A percentile compares a stretch with the other conserved stretches of the same genome.
phyloP scores from a whole-genome alignment of 441 rosid species.

The Pelargonium citronellum region DNA sequence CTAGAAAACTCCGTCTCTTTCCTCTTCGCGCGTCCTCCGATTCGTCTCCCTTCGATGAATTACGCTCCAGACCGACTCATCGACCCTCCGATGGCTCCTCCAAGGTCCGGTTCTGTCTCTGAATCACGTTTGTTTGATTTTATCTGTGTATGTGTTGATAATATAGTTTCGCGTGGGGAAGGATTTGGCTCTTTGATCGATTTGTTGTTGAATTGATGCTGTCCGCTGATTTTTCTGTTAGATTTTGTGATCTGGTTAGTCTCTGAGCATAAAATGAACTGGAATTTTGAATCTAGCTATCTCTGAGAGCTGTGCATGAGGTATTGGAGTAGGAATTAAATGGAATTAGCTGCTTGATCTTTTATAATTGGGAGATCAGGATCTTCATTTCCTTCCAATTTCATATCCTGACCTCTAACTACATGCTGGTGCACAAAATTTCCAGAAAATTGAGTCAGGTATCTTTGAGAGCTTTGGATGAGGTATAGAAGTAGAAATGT shows the following conservation, averaged over 20 bases:
- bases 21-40: conserved; percentile 29
- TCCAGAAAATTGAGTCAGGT: no score
- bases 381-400: no score
- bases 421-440: no score
- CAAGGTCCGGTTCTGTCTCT: conserved; percentile 25
- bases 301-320: background rate
- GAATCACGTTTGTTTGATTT: background rate
- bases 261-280: background rate
- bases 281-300: background rate
- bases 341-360: background rate
- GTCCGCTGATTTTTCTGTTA: background rate
- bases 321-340: background rate
- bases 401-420: no score
- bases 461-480: no score
- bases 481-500: no score
- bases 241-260: background rate
- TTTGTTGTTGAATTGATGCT: background rate
- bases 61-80: conserved; percentile 29
- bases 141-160: background rate
- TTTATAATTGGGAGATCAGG: no score
- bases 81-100: conserved; percentile 30
- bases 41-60: conserved; percentile 41
- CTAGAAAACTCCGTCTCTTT: conserved; percentile 27
- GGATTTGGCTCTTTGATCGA: background rate
- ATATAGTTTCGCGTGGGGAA: background rate